Base-by-base conservation (phyloP, 148 eudicot genomes). In the Camellia granthamiana region DNA sequence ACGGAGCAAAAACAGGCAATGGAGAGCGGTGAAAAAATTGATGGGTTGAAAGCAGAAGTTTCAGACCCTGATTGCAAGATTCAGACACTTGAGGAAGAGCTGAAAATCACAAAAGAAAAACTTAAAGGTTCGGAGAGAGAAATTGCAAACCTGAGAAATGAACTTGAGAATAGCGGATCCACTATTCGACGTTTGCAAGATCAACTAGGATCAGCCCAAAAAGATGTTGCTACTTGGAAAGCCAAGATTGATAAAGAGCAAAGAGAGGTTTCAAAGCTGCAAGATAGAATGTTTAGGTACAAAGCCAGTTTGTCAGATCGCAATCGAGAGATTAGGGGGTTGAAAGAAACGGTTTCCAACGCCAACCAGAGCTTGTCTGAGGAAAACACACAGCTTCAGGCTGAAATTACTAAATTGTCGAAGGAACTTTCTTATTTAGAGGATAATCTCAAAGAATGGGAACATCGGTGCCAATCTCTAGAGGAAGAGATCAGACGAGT, bases 211-310 rank as follows among this genome's bases (percentile, higher is more conserved):
- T 75, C 80, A 70, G 86, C 92, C 76, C 89, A 91, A 83, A 90
- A 91, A 80, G 95, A 92, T 72, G 79, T 79, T 51, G 77, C 89
- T 63, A 78, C 64, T 1, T 88, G 89, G 92, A 93, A 90, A 85
- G 81, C 82, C 7, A 93, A 91, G 79, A 59, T 89, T 62, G 95
- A 91, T 67, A 86, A 77, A 52, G 97, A 93, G 82, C 91, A 91
- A 80, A 80, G 88, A 66, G 91, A 89, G 74, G 89, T 82, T 21
- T 74, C 89, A 3, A 93, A 90, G 83, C 70, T 89, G 74, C 93
- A 87, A 69, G 98, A 91, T 63, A 84, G 95, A 77, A 89, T 94
- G 10, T 84, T 80, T 18, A 93, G 98, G 80, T 95, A 95, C 91
- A 93, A 95, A 84, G 76, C 86, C 63, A 95, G 91, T 82, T 81